phyloP scores from a whole-genome alignment of 371 early-diverging fungal genomes.

The Cladochytrium tenue region DNA sequence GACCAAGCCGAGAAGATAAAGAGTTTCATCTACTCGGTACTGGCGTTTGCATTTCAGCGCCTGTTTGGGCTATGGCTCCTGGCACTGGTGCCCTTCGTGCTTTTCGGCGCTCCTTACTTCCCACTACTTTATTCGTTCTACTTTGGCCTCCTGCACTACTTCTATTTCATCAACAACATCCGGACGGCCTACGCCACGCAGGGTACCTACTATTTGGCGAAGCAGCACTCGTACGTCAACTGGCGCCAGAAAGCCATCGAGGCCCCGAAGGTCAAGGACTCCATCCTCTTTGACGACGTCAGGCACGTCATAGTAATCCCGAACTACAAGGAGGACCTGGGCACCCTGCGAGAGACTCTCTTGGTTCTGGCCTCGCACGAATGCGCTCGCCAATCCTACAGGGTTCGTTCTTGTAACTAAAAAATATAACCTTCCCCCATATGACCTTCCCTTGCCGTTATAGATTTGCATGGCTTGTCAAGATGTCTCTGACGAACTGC shows the following conservation, averaged over 20 bases:
- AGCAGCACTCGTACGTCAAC: slow-evolving; percentile 21
- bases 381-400: background rate
- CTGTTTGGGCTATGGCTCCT: slow-evolving; percentile 39
- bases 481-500: too few species aligned
- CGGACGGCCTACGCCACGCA: slow-evolving; percentile 29
- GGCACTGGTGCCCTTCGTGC: slow-evolving; percentile 20
- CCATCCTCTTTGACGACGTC: slow-evolving; percentile 45
- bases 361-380: slow-evolving; percentile 40
- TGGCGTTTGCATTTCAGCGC: too few species aligned
- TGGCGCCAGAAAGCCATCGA: slow-evolving; percentile 39
- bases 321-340: slow-evolving; percentile 56
- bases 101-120: slow-evolving; percentile 35
- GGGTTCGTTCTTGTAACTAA: slow-evolving; percentile 3
- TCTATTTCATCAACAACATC: slow-evolving; percentile 22
- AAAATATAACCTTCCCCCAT: background rate
- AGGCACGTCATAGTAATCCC: slow-evolving; percentile 53
- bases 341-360: slow-evolving; percentile 54
- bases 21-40: too few species aligned
- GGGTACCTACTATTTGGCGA: slow-evolving; percentile 9
- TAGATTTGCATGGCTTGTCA: background rate
- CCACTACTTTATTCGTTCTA: slow-evolving; percentile 32
- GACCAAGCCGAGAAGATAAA: too few species aligned
- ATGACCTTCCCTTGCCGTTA: slow-evolving; percentile 3
- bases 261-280: slow-evolving; percentile 36
- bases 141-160: slow-evolving; percentile 30